These are phyloP conservation scores for Sanghuangporus sanghuang DNA, from an alignment of 1,284 basidiomycete species.

Conservation along the genomic window DNA sequence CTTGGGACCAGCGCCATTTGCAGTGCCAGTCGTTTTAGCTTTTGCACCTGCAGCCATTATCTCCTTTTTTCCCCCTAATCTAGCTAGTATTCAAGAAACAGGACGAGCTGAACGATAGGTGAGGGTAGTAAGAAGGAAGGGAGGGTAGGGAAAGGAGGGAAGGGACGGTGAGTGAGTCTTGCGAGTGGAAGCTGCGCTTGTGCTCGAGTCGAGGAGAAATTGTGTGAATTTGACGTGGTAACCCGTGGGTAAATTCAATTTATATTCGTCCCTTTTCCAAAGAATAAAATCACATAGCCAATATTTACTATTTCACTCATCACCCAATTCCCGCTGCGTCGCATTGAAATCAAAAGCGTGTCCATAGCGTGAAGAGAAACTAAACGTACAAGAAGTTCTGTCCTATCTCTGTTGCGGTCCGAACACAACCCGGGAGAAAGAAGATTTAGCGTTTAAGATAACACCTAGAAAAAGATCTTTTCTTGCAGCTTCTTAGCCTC, in stretches of 20 bases:
- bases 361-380: too few relatives aligned
- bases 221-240: constrained; percentile 12
- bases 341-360: too few relatives aligned
- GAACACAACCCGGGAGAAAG: background rate
- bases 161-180: background rate
- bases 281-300: too few relatives aligned
- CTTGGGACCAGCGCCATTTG: constrained; percentile 38
- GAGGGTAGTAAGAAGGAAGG: background rate
- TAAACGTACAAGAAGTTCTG: too few relatives aligned
- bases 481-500: constrained; percentile 83
- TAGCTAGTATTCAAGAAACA: background rate
- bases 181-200: background rate
- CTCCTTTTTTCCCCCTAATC: background rate
- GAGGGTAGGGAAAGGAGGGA: background rate
- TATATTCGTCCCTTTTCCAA: background rate
- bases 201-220: background rate
- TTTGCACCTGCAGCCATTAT: constrained; percentile 24
- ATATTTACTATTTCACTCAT: too few relatives aligned
- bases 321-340: too few relatives aligned
- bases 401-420: too few relatives aligned
- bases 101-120: background rate
- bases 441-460: background rate
- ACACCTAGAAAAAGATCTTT: constrained; percentile 57
- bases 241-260: constrained; percentile 23
- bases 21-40: constrained; percentile 34